phyloP scores from a whole-genome alignment of 768 basidiomycete genomes.

The Phanerochaete sordida region DNA sequence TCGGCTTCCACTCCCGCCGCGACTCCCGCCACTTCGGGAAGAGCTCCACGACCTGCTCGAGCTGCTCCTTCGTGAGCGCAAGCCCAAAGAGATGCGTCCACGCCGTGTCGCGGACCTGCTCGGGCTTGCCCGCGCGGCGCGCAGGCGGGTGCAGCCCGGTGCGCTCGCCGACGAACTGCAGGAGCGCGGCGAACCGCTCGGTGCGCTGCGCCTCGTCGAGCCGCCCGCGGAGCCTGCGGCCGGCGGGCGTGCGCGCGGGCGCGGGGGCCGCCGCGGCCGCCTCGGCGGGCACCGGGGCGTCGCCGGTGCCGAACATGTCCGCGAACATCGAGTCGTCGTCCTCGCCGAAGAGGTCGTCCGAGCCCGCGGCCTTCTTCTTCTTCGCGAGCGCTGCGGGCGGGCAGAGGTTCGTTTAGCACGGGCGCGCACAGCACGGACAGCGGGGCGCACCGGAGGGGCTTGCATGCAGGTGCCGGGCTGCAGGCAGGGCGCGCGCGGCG shows the following conservation, averaged over 20 bases:
- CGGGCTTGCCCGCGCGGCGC: slow-evolving; percentile 18
- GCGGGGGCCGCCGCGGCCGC: neutral
- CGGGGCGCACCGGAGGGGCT: slow-evolving; percentile 2
- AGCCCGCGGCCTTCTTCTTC: slow-evolving; percentile 1
- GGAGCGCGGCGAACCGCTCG: slow-evolving; percentile 32
- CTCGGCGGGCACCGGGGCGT: too few relatives aligned
- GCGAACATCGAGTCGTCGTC: slow-evolving; percentile 4
- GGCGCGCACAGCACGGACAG: too few relatives aligned
- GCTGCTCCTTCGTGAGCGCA: slow-evolving; percentile 45
- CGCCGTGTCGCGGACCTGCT: slow-evolving; percentile 40
- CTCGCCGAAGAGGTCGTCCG: slow-evolving; percentile 1
- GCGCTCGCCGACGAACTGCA: slow-evolving; percentile 34
- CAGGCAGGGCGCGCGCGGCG: neutral
- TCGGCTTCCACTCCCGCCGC: slow-evolving; percentile 34
- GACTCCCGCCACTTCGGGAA: slow-evolving; percentile 50
- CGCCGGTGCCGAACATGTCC: neutral
- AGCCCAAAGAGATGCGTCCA: slow-evolving; percentile 52
- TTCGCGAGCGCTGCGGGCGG: neutral
- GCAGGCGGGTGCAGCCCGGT: slow-evolving; percentile 35
- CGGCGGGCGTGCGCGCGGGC: neutral
- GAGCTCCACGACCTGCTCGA: slow-evolving; percentile 41
- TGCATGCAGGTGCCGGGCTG: neutral
- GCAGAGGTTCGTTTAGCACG: neutral
- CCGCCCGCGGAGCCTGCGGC: slow-evolving; percentile 5
- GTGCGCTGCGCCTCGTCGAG: slow-evolving; percentile 30